phyloP scores from a whole-genome alignment of 441 rosid species.

The Corymbia citriodora region DNA sequence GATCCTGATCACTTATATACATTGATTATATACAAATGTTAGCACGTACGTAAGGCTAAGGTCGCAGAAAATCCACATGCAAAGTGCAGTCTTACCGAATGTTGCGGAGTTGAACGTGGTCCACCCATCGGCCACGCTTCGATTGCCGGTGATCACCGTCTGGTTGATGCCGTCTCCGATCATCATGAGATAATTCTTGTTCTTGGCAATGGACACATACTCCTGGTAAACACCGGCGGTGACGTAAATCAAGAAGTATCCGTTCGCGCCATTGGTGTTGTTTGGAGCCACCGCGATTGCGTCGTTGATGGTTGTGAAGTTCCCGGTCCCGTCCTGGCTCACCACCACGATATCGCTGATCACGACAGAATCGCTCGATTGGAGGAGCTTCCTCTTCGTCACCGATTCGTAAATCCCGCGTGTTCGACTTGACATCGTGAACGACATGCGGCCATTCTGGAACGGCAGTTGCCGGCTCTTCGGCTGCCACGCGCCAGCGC shows the following conservation, averaged over 20 bases:
- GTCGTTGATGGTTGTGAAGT: constrained; percentile 62
- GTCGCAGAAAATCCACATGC: neutral
- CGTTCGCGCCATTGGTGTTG: constrained; percentile 39
- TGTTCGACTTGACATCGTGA: constrained; percentile 46
- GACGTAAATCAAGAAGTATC: constrained; percentile 74
- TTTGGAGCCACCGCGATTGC: constrained; percentile 76
- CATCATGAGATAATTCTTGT: constrained; percentile 68
- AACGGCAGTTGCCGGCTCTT: constrained; percentile 17
- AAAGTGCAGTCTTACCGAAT: neutral
- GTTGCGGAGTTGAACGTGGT: constrained; percentile 91
- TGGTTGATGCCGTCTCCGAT: constrained; percentile 85
- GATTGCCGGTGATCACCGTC: constrained; percentile 80
- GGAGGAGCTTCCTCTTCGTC: constrained; percentile 38
- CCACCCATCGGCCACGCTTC: constrained; percentile 79
- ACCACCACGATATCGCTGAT: constrained; percentile 64
- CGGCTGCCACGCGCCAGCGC: constrained; percentile 13
- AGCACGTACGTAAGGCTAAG: neutral
- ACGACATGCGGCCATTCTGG: constrained; percentile 39
- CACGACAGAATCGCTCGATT: constrained; percentile 17
- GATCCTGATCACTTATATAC: neutral
- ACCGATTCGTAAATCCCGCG: constrained; percentile 48
- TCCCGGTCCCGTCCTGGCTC: constrained; percentile 57
- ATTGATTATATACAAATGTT: neutral
- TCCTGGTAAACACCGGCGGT: constrained; percentile 74
- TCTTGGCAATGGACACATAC: constrained; percentile 60